Evolutionary conservation across 257 asterid genomes (phyloP), one percentile per base, ranked within the genome.

Genomic region (Anisodus acutangulus): DNA sequence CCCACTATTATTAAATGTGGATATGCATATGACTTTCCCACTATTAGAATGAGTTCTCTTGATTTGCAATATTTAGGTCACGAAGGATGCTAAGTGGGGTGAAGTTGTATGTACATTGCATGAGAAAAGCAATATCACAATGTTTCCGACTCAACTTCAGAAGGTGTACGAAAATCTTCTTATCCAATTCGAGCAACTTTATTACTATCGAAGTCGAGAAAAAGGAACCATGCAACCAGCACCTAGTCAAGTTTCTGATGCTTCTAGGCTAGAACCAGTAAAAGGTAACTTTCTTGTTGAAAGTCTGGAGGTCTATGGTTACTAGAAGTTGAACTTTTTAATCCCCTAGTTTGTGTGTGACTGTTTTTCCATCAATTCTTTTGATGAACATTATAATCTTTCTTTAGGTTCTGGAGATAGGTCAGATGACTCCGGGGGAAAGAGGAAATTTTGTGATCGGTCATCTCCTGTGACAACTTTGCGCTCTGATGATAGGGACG

Each of bases 11-110:
- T 54, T 54, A 10, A 57, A 57, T 74, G 55, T 22, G 60, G 43
- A 11, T n/a, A 11, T 45, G 17, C 79, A 54, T n/a, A 16, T 35
- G 8, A 22, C 47, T 12, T 58, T 22, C 66, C 47, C 26, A 41
- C 13, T 19, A 43, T 55, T 26, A 45, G 63, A 64, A 51, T 66
- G 45, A 9, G 8, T 58, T 72, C 10, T 43, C 47, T 69, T 2
- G 26, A 2, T 3, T 6, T 54, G 31, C 54, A 71, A 39, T 26
- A 59, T 81, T 60, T 82, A 94, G 98, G 97, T 93, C 68, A 91
- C 92, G 8, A 89, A 85, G 85, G 86, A 55, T 84, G 92, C 92
- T 15, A 92, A 88, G 87, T 94, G 98, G 98, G 90, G 88, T 8
- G 98, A 92, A 47, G 90, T 94, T 72, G 94, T 91, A 80, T 79